Base-by-base conservation (phyloP, 352 stramenopile species). In the Elongisporangium anandrum region DNA sequence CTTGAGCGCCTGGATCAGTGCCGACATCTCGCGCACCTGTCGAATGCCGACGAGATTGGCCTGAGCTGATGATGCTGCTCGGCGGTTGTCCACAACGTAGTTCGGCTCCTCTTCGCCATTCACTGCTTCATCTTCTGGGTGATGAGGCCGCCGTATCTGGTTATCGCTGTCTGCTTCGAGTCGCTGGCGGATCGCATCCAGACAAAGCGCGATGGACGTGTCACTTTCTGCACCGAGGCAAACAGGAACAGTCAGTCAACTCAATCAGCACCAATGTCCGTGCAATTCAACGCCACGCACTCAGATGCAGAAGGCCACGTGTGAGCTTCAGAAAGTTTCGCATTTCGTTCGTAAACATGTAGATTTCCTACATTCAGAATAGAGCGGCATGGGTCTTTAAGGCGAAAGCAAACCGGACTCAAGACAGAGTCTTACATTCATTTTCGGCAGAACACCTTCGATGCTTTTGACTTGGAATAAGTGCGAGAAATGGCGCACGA, bases 401-500 rank as follows among this genome's bases (percentile, higher is more conserved):
- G n/a, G n/a, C n/a, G n/a, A n/a, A n/a, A n/a, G n/a, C 10, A 16
- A 12, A 2, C 10, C 23, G 24, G 22, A 23, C 17, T 29, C 48
- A 50, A 22, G 24, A 50, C 17, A 12, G 10, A 58, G 5, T 49
- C 73, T 55, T 61, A 92, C 84, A 52, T 96, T 96, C 52, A 96
- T 95, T 59, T 95, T 96, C 3, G 89, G 89, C n/a, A 97, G 75
- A 24, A 96, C 81, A 1, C 88, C 89, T 56, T 97, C 88, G 15
- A 96, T 69, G 29, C 68, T 83, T 51, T 86, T 90, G 17, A 97
- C 75, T 49, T 90, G 71, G 69, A 97, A 97, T 7, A 97, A 68
- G 48, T 96, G 82, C 22, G 77, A 88, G 57, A 96, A 96, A 29
- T 97, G 88, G 26, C 77, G 74, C 9, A 97, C 85, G 22, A 96